phyloP scores from a whole-genome alignment of 176 grass and related monocot species.

The Metroxylon sagu region DNA sequence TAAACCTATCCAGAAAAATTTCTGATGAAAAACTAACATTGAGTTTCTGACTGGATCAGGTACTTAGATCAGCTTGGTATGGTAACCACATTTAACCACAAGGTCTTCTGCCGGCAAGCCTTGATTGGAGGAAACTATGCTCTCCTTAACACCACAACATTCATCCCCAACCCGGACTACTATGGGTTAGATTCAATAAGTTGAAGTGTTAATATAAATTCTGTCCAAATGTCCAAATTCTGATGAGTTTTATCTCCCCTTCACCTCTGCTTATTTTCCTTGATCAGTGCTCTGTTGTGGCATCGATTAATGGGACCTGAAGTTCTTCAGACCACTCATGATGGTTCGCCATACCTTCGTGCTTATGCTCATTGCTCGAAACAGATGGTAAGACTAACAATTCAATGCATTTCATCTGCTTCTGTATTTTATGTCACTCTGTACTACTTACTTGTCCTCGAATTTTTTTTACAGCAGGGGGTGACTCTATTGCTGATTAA shows the following conservation, averaged over 20 bases:
- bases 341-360: slow-evolving; percentile 28
- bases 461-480: slow-evolving; percentile 16
- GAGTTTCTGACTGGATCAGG: slow-evolving; percentile 5
- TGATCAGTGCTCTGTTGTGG: slow-evolving; percentile 40
- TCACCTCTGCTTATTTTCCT: slow-evolving; percentile 1
- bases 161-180: slow-evolving; percentile 56
- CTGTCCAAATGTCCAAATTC: not conserved
- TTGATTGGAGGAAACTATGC: slow-evolving; percentile 61
- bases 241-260: not conserved
- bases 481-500: slow-evolving; percentile 50
- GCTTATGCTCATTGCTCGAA: slow-evolving; percentile 60
- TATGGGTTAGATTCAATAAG: slow-evolving; percentile 24
- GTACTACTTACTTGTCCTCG: too few relatives aligned
- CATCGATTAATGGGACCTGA: slow-evolving; percentile 37
- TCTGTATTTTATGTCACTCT: not conserved
- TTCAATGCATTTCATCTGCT: not conserved
- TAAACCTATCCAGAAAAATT: too few relatives aligned
- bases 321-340: slow-evolving; percentile 24
- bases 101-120: slow-evolving; percentile 49
- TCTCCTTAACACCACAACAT: slow-evolving; percentile 45
- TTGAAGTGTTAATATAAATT: not conserved
- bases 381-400: slow-evolving; percentile 18
- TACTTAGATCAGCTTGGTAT: slow-evolving; percentile 63
- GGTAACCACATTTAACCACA: slow-evolving; percentile 35
- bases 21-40: not conserved